A percentile compares a stretch with the other conserved stretches of the same genome.
Evolutionary conservation across 495 filamentous ascomycete genomes (phyloP).

Genomic region (Monascus purpureus): DNA sequence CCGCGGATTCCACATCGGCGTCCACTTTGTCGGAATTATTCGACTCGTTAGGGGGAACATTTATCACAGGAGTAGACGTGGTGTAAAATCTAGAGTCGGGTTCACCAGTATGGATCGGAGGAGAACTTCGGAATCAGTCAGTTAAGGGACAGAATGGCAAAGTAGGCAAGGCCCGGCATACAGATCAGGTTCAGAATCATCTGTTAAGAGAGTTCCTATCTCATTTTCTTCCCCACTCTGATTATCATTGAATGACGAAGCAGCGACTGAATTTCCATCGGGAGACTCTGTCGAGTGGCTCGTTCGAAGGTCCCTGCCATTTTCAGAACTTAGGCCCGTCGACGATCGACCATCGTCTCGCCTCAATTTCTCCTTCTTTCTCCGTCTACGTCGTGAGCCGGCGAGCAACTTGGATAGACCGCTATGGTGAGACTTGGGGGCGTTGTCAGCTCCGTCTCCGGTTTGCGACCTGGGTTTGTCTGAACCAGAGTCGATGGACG

Average conservation of each 20-base stretch:
- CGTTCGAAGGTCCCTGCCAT: constrained; percentile 10
- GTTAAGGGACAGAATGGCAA: constrained; percentile 11
- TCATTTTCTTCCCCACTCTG: constrained; percentile 12
- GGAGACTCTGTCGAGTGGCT: constrained; percentile 16
- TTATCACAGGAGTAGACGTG: constrained; percentile 66
- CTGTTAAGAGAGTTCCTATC: constrained; percentile 45
- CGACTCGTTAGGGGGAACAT: constrained; percentile 35
- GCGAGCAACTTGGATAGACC: constrained; percentile 42
- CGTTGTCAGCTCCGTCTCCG: constrained; percentile 21
- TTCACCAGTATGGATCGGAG: constrained; percentile 53
- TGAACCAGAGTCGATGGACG: constrained; percentile 26
- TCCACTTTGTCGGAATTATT: constrained; percentile 10
- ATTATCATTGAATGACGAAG: constrained; percentile 18
- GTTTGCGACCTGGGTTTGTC: constrained; percentile 31
- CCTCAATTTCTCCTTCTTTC: constrained; percentile 23
- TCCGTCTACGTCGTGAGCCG: constrained; percentile 23
- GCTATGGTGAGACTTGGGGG: constrained; percentile 22
- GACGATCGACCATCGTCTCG: constrained; percentile 13
- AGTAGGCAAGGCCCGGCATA: constrained; percentile 36
- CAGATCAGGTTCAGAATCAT: constrained; percentile 58
- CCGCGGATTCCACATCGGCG: constrained; percentile 16
- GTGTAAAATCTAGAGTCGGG: constrained; percentile 73
- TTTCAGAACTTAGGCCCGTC: constrained; percentile 7
- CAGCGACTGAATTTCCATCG: constrained; percentile 9
- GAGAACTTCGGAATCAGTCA: constrained; percentile 25